phyloP scores from a whole-genome alignment of 2,329 filamentous ascomycete species.

The Verruconis gallopava region DNA sequence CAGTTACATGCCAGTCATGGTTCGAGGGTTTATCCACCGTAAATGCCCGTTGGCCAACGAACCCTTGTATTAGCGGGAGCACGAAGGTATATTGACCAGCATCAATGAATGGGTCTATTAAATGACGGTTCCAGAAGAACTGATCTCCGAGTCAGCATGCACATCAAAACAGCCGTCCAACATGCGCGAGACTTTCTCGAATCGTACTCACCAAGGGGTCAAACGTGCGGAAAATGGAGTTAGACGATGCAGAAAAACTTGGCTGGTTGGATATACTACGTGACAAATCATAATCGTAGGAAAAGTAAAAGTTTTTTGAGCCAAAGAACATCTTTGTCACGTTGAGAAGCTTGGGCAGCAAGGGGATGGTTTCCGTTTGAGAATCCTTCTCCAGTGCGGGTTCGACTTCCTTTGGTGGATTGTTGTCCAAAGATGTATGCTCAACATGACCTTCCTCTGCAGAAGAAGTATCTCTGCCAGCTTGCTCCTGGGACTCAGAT shows the following conservation, averaged over 20 bases:
- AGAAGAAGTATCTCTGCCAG: slow-evolving; percentile 19
- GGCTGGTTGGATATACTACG: slow-evolving; percentile 39
- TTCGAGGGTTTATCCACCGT: slow-evolving; percentile 41
- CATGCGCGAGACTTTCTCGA: neutral
- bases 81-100: slow-evolving; percentile 58
- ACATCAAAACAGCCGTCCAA: neutral
- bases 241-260: slow-evolving; percentile 26
- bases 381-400: neutral
- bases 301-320: slow-evolving; percentile 79
- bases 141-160: slow-evolving; percentile 17
- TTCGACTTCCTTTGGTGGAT: slow-evolving; percentile 3
- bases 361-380: slow-evolving; percentile 15
- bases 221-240: slow-evolving; percentile 57
- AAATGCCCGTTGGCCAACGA: slow-evolving; percentile 78
- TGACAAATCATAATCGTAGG: slow-evolving; percentile 89
- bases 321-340: slow-evolving; percentile 78
- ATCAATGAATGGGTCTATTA: slow-evolving; percentile 61
- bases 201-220: slow-evolving; percentile 47
- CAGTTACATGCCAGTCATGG: slow-evolving; percentile 16
- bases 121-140: slow-evolving; percentile 85
- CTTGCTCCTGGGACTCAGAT: slow-evolving; percentile 15
- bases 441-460: slow-evolving; percentile 1
- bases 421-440: neutral
- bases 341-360: slow-evolving; percentile 73
- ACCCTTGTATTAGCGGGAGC: slow-evolving; percentile 83